Base-by-base conservation (phyloP, 306 rosid species). In the Gastrolobium bilobum region DNA sequence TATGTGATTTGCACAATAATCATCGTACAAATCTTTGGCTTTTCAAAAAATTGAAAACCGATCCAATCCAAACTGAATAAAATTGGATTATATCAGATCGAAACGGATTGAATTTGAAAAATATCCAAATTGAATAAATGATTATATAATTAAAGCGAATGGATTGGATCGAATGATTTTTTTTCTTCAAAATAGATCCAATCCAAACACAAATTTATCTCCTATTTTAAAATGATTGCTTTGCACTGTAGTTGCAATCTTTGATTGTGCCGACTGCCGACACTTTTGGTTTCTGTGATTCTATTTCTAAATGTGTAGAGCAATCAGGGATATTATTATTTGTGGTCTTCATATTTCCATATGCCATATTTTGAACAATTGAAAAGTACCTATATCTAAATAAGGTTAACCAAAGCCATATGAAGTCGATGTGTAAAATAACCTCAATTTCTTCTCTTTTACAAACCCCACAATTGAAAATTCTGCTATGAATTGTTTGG, bases 221-320 rank as follows among this genome's bases (percentile, higher is more conserved):
- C 26, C 26, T 0, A 39, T 39, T 77, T 76, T 33, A 6, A 68
- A 54, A 46, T n/a, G 20, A 13, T 58, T n/a, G 42, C 42, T 47
- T 4, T 46, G 48, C 13, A 31, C 26, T 5, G 33, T 35, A 1
- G 65, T 72, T 78, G 61, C 48, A 8, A 38, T 31, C 46, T 68
- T 54, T 72, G 67, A 58, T 72, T 39, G n/a, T 61, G 80, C 83
- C 86, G 72, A 72, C 80, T 61, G 80, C 83, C 86, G 72, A 72
- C 80, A 73, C 61, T 73, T 11, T 2, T 2, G 29, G 10, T 58
- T 43, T 29, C 3, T 14, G 4, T 38, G 42, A 10, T 61, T 34
- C 37, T 33, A 10, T 38, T 4, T 59, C 4, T 5, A 14, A 4
- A 14, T 9, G 1, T 67, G 0, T 0, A 13, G 8, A 29, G 37